These are phyloP conservation scores for Chrysochromulina parva DNA, from an alignment of 78 protist species.

Conservation along the genomic window DNA sequence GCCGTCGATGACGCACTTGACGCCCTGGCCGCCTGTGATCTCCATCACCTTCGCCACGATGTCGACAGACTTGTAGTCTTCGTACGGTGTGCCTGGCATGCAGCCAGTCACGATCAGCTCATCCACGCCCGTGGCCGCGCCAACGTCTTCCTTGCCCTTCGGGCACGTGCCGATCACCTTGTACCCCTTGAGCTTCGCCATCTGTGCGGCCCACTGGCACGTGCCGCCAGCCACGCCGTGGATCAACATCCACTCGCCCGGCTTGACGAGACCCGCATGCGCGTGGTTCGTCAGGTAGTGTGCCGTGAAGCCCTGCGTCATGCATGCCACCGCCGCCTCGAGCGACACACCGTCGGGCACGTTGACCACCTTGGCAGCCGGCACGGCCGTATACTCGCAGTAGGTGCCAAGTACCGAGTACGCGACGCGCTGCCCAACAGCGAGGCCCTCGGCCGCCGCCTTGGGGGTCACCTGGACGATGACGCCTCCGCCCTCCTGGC, in stretches of 20 bases:
- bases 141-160: conserved; percentile 7
- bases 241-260: conserved; percentile 45
- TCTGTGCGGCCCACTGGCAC: conserved; percentile 58
- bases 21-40: conserved; percentile 21
- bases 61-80: conserved; percentile 41
- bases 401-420: conserved; percentile 33
- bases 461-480: conserved; percentile 1
- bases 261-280: conserved; percentile 26
- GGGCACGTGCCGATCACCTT: conserved; percentile 46
- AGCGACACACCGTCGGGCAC: not conserved
- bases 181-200: conserved; percentile 42
- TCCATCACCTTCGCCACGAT: conserved; percentile 11
- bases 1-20: conserved; percentile 44
- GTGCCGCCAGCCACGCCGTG: conserved; percentile 53
- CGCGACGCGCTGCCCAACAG: not conserved
- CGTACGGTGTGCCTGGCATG: not conserved
- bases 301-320: conserved; percentile 33
- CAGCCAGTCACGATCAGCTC: conserved; percentile 40
- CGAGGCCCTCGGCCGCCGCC: not conserved
- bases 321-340: not conserved
- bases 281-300: conserved; percentile 4
- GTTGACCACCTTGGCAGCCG: conserved; percentile 12
- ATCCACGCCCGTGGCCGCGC: conserved; percentile 11
- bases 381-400: conserved; percentile 36
- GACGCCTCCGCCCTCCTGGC: conserved; percentile 20